Percentiles rank a stretch among this genome's conserved stretches.
These are phyloP conservation scores for Mycena olivaceomarginata DNA, from an alignment of 768 basidiomycete genomes.

Conservation along the genomic window DNA sequence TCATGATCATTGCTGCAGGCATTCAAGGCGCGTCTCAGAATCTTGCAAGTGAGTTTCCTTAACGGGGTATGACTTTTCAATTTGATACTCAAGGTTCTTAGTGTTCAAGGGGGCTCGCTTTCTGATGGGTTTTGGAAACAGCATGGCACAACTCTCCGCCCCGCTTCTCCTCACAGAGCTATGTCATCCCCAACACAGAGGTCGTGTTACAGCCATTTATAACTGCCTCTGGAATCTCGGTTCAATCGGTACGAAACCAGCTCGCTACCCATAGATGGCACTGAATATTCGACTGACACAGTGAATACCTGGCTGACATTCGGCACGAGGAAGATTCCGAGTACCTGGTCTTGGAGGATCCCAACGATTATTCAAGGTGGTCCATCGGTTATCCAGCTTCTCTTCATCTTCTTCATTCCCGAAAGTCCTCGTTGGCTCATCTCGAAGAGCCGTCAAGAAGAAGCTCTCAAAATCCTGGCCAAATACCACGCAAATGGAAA, in stretches of 20 bases:
- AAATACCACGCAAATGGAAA: not conserved
- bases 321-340: not conserved
- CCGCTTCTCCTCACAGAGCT: constrained; percentile 1
- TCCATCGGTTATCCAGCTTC: not conserved
- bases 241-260: not conserved
- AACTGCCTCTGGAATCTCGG: not conserved
- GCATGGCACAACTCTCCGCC: not conserved
- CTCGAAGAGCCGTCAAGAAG: not conserved
- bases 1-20: not conserved
- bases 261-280: not conserved
- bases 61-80: not conserved
- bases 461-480: not conserved
- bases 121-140: not conserved
- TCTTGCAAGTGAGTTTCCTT: not conserved
- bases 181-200: not conserved
- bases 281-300: constrained; percentile 2
- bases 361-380: not conserved
- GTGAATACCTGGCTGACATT: constrained; percentile 1
- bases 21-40: not conserved
- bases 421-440: not conserved
- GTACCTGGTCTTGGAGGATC: not conserved
- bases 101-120: not conserved
- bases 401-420: not conserved
- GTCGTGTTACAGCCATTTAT: not conserved
- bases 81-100: not conserved